phyloP scores from a whole-genome alignment of 2,329 filamentous ascomycete genomes.

The Penicillium glabrum region DNA sequence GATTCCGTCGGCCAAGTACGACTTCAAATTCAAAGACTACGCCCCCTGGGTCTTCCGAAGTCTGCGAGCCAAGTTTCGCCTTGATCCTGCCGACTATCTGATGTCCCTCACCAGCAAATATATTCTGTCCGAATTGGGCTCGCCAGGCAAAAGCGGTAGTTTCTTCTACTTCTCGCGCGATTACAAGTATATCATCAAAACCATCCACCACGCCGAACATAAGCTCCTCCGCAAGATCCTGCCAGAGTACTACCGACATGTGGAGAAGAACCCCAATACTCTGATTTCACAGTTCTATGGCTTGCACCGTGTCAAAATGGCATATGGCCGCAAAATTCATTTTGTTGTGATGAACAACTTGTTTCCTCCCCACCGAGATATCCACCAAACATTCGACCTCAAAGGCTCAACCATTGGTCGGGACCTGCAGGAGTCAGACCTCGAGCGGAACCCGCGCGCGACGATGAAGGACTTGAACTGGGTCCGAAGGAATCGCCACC shows the following conservation, averaged over 20 bases:
- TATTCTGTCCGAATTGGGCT: conserved; percentile 94
- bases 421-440: conserved; percentile 83
- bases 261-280: conserved; percentile 91
- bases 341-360: conserved; percentile 99
- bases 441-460: conserved; percentile 84
- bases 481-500: conserved; percentile 77
- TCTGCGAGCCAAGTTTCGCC: conserved; percentile 79
- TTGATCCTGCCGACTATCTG: conserved; percentile 95
- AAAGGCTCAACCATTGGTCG: conserved; percentile 95
- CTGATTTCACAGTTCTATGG: conserved; percentile 97
- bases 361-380: conserved; percentile 94
- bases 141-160: conserved; percentile 95
- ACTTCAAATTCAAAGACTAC: conserved; percentile 99
- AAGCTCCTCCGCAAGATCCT: conserved; percentile 51
- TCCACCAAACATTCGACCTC: conserved; percentile 93
- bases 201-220: conserved; percentile 87
- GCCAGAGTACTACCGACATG: conserved; percentile 90
- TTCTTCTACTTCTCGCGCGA: conserved; percentile 99
- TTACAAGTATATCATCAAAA: conserved; percentile 99
- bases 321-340: conserved; percentile 96
- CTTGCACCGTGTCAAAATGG: conserved; percentile 95
- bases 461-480: conserved; percentile 97
- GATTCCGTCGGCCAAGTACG: conserved; percentile 96
- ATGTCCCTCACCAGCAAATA: conserved; percentile 99
- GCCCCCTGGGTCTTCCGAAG: conserved; percentile 99